Base-by-base conservation (phyloP, 2,329 filamentous ascomycete genomes). In the Huntiella omanensis region DNA sequence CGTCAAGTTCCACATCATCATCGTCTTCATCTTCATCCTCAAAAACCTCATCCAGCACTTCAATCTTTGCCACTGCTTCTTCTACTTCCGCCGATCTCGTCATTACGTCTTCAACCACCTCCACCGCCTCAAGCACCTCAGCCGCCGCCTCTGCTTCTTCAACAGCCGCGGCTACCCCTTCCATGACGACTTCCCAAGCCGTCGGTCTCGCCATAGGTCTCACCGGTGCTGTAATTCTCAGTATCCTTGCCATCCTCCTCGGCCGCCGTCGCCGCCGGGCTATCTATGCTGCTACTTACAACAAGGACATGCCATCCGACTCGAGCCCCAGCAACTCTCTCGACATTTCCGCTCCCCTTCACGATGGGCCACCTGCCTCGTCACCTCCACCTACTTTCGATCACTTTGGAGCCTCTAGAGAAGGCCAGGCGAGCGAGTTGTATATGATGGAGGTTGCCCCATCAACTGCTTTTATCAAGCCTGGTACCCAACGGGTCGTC, bases 131-230 rank as follows among this genome's bases (percentile, higher is more conserved):
- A 45, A 28, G 53, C 49, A 8, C 46, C 33, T 22, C 51, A n/a
- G 39, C 40, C 28, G 16, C 50, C 15, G 11, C 38, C 11, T 5
- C 32, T 33, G 13, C 19, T 3, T 13, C 7, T 22, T 13, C 28
- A n/a, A 34, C 22, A 36, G 47, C 16, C 36, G 48, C 40, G 36
- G 38, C 15, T 46, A 54, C 11, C 32, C 28, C 10, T n/a, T 48
- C 46, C 28, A 56, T 64, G 11, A 60, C 51, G 28, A 62, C 60
- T 5, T 59, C 59, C 3, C 70, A 76, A 51, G 65, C 79, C 40
- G 67, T 66, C 13, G 77, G 75, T 5, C 75, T 81, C 49, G 62
- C 68, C 1, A 62, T 75, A 3, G 77, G 73, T 4, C 62, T 67
- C 8, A 64, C 66, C 4, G 69, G 67, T 4, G 67, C 66, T 1